Evolutionary conservation across 2,329 filamentous ascomycete genomes (phyloP).

Genomic region (Endothia cerciana): DNA sequence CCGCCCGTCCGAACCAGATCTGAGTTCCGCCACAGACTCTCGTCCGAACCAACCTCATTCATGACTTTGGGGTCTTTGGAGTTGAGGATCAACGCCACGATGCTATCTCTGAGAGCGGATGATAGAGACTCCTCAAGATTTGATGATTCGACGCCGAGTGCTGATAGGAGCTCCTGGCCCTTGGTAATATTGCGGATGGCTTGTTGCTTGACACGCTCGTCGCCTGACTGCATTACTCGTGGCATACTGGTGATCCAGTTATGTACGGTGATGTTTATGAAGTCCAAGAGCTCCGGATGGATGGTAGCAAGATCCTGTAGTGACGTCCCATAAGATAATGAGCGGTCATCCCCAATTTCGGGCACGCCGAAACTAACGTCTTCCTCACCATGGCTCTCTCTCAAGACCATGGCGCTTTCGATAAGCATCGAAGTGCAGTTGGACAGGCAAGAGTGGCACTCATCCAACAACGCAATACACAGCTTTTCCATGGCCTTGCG

Average conservation of each 20-base stretch:
- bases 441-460: conserved; percentile 74
- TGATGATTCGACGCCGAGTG: conserved; percentile 65
- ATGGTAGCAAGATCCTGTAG: conserved; percentile 58
- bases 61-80: conserved; percentile 39
- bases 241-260: conserved; percentile 83
- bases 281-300: conserved; percentile 56
- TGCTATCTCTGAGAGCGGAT: conserved; percentile 73
- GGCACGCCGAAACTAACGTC: conserved; percentile 19
- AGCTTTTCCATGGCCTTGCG: conserved; percentile 68
- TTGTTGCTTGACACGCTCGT: conserved; percentile 75
- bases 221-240: conserved; percentile 79
- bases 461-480: conserved; percentile 75
- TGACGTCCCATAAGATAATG: conserved; percentile 48
- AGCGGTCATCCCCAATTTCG: conserved; percentile 30
- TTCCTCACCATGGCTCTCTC: conserved; percentile 48
- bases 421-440: conserved; percentile 73
- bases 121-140: conserved; percentile 70
- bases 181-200: conserved; percentile 78
- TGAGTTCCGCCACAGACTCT: conserved; percentile 37
- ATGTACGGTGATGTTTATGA: conserved; percentile 71
- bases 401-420: conserved; percentile 78
- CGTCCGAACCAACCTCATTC: conserved; percentile 39
- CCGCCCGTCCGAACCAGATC: conserved; percentile 33
- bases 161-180: conserved; percentile 67
- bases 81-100: conserved; percentile 51